Evolutionary conservation across 495 filamentous ascomycete species (phyloP).

Genomic region (Daldinia loculata): DNA sequence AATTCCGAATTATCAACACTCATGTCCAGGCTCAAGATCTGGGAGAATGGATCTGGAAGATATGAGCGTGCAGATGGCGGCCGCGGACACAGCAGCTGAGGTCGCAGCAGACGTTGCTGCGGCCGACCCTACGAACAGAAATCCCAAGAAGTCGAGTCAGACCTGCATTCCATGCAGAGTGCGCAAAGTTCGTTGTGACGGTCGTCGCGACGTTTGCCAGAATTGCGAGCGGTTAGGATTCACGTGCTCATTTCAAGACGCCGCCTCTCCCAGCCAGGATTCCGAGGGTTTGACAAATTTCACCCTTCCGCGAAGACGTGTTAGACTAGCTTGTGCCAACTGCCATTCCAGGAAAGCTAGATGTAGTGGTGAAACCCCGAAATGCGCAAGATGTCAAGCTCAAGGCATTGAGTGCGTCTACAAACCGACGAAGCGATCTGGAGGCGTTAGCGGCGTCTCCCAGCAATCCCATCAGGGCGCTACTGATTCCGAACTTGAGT

Average conservation of each 20-base stretch:
- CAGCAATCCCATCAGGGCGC: slow-evolving; percentile 37
- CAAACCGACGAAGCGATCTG: slow-evolving; percentile 56
- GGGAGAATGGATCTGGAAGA: slow-evolving; percentile 50
- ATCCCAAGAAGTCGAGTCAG: slow-evolving; percentile 49
- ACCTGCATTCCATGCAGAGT: slow-evolving; percentile 59
- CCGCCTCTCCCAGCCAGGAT: slow-evolving; percentile 43
- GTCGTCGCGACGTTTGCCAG: slow-evolving; percentile 53
- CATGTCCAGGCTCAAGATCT: slow-evolving; percentile 35
- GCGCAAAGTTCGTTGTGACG: slow-evolving; percentile 62
- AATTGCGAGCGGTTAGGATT: slow-evolving; percentile 62
- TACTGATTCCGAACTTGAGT: slow-evolving; percentile 46
- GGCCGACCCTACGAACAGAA: slow-evolving; percentile 45
- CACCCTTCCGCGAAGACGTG: slow-evolving; percentile 56
- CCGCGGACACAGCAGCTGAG: slow-evolving; percentile 48
- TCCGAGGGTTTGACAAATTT: slow-evolving; percentile 45
- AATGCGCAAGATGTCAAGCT: slow-evolving; percentile 56
- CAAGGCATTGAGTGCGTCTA: slow-evolving; percentile 61
- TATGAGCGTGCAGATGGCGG: slow-evolving; percentile 48
- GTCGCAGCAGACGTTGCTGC: slow-evolving; percentile 45
- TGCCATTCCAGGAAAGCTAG: slow-evolving; percentile 60
- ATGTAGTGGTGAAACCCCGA: slow-evolving; percentile 58
- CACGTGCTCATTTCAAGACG: slow-evolving; percentile 58
- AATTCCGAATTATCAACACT: slow-evolving; percentile 11
- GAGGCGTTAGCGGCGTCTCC: slow-evolving; percentile 25
- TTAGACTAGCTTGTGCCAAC: slow-evolving; percentile 58